A percentile compares a stretch with the other conserved stretches of the same genome.
These are phyloP conservation scores for Beauveria sp. DNA, from an alignment of 2,329 filamentous ascomycete genomes.

Conservation along the genomic window DNA sequence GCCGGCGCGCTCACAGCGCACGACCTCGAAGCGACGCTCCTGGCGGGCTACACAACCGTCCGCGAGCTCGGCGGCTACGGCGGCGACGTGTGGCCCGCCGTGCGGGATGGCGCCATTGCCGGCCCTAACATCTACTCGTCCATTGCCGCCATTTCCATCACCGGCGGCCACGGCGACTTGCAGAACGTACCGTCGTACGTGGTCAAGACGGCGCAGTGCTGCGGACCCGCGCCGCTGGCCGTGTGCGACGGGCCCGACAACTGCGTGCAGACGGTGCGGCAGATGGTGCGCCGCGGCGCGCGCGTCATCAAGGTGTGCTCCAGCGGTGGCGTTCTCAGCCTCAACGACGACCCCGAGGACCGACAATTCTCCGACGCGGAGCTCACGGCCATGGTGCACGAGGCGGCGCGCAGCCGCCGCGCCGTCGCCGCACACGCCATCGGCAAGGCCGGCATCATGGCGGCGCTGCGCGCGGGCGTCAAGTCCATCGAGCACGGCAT, in stretches of 20 bases:
- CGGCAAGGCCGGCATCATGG: slow-evolving; percentile 39
- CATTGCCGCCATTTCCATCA: slow-evolving; percentile 34
- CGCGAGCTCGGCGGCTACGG: slow-evolving; percentile 39
- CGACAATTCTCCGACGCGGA: slow-evolving; percentile 37
- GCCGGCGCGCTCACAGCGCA: slow-evolving; percentile 33
- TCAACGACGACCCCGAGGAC: slow-evolving; percentile 35
- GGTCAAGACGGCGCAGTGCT: slow-evolving; percentile 24
- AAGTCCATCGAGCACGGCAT: slow-evolving; percentile 41
- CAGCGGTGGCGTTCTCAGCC: slow-evolving; percentile 35
- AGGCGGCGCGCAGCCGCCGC: slow-evolving; percentile 31
- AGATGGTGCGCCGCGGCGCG: slow-evolving; percentile 37
- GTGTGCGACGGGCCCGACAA: slow-evolving; percentile 40
- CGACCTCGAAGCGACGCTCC: slow-evolving; percentile 33
- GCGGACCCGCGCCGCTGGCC: slow-evolving; percentile 23
- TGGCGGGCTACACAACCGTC: slow-evolving; percentile 41
- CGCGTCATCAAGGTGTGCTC: slow-evolving; percentile 40
- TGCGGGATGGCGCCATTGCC: slow-evolving; percentile 33
- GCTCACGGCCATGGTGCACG: slow-evolving; percentile 34
- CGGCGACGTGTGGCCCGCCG: slow-evolving; percentile 31
- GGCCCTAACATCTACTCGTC: slow-evolving; percentile 41
- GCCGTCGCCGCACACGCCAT: slow-evolving; percentile 37
- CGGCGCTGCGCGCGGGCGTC: slow-evolving; percentile 34
- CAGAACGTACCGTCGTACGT: slow-evolving; percentile 29
- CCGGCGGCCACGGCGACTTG: slow-evolving; percentile 40
- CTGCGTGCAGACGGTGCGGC: slow-evolving; percentile 34